Conservation (phyloP, 108 stramenopile species). For the Discostella stelligeroides region DNA sequence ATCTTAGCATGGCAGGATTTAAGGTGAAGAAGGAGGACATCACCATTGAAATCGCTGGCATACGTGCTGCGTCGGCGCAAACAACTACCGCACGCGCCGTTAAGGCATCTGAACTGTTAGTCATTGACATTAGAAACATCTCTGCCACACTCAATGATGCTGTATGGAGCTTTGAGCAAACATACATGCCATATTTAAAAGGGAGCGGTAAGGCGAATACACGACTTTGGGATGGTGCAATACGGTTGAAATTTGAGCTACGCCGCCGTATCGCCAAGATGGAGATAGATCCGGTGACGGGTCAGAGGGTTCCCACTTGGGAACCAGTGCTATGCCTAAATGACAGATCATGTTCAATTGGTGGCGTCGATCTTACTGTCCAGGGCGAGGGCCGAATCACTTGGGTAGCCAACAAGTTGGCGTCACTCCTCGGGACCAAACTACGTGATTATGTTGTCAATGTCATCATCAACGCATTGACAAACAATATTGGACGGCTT, state of each 20-base stretch:
- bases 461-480: slow-evolving; percentile 65
- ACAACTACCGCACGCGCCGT: slow-evolving; percentile 34
- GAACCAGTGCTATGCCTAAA: slow-evolving; percentile 89
- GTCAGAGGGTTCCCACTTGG: slow-evolving; percentile 47
- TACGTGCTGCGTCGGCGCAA: slow-evolving; percentile 57
- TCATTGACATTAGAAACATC: slow-evolving; percentile 83
- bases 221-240: slow-evolving; percentile 72
- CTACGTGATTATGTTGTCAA: slow-evolving; percentile 82
- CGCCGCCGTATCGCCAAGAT: slow-evolving; percentile 48
- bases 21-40: slow-evolving; percentile 88
- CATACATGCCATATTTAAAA: slow-evolving; percentile 90
- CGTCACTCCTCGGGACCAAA: slow-evolving; percentile 72
- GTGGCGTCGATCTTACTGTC: slow-evolving; percentile 68
- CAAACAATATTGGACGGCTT: slow-evolving; percentile 79
- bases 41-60: slow-evolving; percentile 84
- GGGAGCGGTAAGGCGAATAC: slow-evolving; percentile 81
- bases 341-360: slow-evolving; percentile 78
- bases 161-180: slow-evolving; percentile 88
- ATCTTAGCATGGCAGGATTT: slow-evolving; percentile 89
- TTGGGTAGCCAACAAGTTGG: slow-evolving; percentile 87
- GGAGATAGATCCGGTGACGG: slow-evolving; percentile 25
- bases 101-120: slow-evolving; percentile 80
- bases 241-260: slow-evolving; percentile 86
- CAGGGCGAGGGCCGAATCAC: slow-evolving; percentile 81
- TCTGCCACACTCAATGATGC: slow-evolving; percentile 84